Evolutionary conservation across 768 basidiomycete species (phyloP).

Genomic region (Rhodotorula toruloides): DNA sequence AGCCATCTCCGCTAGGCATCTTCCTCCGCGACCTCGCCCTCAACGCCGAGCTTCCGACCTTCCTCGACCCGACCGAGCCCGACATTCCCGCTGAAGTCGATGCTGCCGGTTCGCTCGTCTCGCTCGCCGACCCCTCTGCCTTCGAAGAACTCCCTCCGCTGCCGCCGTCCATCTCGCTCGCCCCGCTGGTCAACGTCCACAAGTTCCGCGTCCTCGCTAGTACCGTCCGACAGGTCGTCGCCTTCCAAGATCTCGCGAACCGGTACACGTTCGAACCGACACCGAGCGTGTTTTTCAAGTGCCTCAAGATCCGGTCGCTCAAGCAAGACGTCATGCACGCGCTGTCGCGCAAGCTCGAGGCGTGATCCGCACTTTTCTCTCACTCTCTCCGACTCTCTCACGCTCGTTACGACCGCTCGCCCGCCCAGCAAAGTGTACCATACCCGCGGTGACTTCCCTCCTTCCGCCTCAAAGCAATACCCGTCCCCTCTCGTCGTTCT

Average conservation of each 20-base stretch:
- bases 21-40: constrained; percentile 40
- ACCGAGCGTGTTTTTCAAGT: constrained; percentile 27
- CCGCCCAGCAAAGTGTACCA: no score
- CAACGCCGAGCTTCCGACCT: constrained; percentile 40
- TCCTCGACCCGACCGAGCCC: constrained; percentile 41
- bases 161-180: constrained; percentile 12
- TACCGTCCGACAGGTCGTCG: constrained; percentile 26
- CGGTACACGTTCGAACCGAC: constrained; percentile 33
- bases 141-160: constrained; percentile 30
- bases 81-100: constrained; percentile 23
- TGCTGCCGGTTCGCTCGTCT: constrained; percentile 12
- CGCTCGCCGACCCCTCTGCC: constrained; percentile 24
- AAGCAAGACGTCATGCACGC: constrained; percentile 10
- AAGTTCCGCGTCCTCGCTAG: constrained; percentile 39
- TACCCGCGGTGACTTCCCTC: no score
- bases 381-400: not conserved
- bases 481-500: no score
- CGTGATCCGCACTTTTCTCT: not conserved
- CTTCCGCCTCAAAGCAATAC: no score
- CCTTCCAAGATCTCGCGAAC: constrained; percentile 38
- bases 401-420: not conserved
- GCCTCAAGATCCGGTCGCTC: constrained; percentile 33
- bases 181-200: constrained; percentile 43
- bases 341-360: constrained; percentile 13
- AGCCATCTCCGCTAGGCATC: constrained; percentile 21